phyloP scores from a whole-genome alignment of 805 yeast genomes.

The Starmera amethionina region DNA sequence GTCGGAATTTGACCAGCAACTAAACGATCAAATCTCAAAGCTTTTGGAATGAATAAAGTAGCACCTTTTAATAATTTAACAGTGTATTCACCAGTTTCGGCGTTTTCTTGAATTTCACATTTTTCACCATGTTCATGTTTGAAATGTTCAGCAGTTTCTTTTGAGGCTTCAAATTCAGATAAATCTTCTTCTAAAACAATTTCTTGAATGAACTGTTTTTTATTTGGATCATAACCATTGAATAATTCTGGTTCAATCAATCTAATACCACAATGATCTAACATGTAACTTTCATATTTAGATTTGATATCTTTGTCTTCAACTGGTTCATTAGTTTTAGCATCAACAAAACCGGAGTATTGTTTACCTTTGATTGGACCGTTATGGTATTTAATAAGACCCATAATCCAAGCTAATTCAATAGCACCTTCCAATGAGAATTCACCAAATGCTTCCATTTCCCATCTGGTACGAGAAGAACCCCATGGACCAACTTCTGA shows the following conservation, averaged over 20 bases:
- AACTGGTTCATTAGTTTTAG: conserved; percentile 85
- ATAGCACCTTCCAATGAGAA: conserved; percentile 96
- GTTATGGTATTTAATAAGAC: conserved; percentile 88
- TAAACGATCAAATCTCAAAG: conserved; percentile 53
- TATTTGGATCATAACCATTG: conserved; percentile 87
- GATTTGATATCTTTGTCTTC: conserved; percentile 90
- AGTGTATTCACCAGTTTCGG: conserved; percentile 86
- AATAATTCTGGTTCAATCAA: conserved; percentile 93
- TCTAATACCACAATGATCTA: conserved; percentile 95
- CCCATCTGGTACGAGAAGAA: conserved; percentile 98
- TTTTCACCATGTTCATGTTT: conserved; percentile 88
- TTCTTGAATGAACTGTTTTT: conserved; percentile 91
- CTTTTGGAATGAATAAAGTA: conserved; percentile 78
- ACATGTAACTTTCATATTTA: conserved; percentile 81
- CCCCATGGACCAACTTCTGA: conserved; percentile 99
- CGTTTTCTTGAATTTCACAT: conserved; percentile 84
- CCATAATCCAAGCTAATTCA: conserved; percentile 99
- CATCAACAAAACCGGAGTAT: conserved; percentile 96
- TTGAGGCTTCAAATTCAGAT: conserved; percentile 91
- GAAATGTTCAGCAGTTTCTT: conserved; percentile 93
- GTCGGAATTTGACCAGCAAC: conserved; percentile 86
- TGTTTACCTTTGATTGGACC: conserved; percentile 85
- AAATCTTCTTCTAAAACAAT: conserved; percentile 93
- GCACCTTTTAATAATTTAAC: conserved; percentile 92
- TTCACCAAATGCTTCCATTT: conserved; percentile 93